These are phyloP conservation scores for Pseudopediastrum boryanum DNA, from an alignment of 139 green algal genomes.

Conservation along the genomic window DNA sequence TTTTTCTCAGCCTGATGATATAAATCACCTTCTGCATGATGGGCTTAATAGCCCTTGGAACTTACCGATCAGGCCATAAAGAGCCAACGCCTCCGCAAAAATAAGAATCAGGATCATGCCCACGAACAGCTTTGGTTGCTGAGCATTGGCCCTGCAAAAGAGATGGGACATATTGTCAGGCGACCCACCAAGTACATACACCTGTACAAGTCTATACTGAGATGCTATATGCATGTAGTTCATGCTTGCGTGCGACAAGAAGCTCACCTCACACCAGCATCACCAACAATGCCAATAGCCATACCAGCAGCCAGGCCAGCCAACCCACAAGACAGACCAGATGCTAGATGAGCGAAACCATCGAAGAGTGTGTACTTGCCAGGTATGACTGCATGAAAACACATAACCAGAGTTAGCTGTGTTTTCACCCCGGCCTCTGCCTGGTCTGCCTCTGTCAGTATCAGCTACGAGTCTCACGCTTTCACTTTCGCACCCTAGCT, in stretches of 20 bases:
- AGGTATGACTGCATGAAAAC: conserved; percentile 70
- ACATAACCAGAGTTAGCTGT: too few relatives aligned
- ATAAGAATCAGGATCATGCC: conserved; percentile 99
- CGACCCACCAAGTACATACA: too few relatives aligned
- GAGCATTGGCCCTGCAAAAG: conserved; percentile 91
- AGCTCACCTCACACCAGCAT: conserved; percentile 92
- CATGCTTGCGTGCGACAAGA: too few relatives aligned
- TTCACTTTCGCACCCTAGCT: too few relatives aligned
- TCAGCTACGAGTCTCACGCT: too few relatives aligned
- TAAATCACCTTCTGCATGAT: too few relatives aligned
- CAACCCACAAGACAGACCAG: conserved; percentile 95
- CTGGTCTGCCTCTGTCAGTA: too few relatives aligned
- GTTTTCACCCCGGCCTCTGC: too few relatives aligned
- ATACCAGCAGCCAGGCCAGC: conserved; percentile 95
- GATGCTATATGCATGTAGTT: not conserved
- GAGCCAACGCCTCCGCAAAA: conserved; percentile 98
- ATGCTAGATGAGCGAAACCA: conserved; percentile 96
- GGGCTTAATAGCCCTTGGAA: not conserved
- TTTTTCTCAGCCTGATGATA: too few relatives aligned
- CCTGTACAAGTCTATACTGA: too few relatives aligned
- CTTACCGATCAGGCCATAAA: conserved; percentile 98
- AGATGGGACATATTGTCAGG: too few relatives aligned
- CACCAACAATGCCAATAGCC: conserved; percentile 99
- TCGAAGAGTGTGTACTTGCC: conserved; percentile 96
- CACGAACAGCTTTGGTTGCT: conserved; percentile 99